These are phyloP conservation scores for Aspergillus nomiae DNA, from an alignment of 2,329 filamentous ascomycete genomes.

Conservation along the genomic window DNA sequence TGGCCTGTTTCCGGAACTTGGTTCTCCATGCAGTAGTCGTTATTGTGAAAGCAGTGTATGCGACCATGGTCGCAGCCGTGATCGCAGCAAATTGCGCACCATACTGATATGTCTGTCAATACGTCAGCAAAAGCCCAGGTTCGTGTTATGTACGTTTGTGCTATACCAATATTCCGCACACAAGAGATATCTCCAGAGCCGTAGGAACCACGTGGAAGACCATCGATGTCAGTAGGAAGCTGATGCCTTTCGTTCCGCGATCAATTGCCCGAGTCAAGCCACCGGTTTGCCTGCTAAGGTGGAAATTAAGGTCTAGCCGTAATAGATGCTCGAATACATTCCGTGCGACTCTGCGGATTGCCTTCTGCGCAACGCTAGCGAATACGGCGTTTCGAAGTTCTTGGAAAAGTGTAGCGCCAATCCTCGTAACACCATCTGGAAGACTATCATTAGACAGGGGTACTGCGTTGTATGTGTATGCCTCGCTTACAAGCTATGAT, in stretches of 20 bases:
- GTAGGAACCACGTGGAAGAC: conserved; percentile 96
- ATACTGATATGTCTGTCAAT: conserved; percentile 79
- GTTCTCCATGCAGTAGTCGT: conserved; percentile 96
- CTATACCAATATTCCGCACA: conserved; percentile 81
- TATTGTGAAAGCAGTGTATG: conserved; percentile 96
- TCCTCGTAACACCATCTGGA: conserved; percentile 76
- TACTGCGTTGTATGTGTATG: not conserved
- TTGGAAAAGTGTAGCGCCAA: conserved; percentile 87
- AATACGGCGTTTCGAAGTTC: conserved; percentile 96
- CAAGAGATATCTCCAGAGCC: conserved; percentile 88
- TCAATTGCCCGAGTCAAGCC: conserved; percentile 93
- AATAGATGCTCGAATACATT: conserved; percentile 93
- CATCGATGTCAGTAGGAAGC: conserved; percentile 95
- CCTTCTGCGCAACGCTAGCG: conserved; percentile 94
- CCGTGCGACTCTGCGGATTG: conserved; percentile 84
- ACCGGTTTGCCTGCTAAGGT: conserved; percentile 90
- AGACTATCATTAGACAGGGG: conserved; percentile 16
- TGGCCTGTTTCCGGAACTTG: conserved; percentile 91
- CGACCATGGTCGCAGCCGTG: conserved; percentile 85
- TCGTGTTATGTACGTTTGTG: not conserved
- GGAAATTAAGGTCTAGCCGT: conserved; percentile 87
- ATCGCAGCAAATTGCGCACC: conserved; percentile 89
- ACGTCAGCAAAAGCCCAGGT: conserved; percentile 17
- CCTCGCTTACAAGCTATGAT: conserved; percentile 74
- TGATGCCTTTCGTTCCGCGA: conserved; percentile 96